phyloP scores from a whole-genome alignment of 2,329 filamentous ascomycete genomes.

The Coleophoma crateriformis region DNA sequence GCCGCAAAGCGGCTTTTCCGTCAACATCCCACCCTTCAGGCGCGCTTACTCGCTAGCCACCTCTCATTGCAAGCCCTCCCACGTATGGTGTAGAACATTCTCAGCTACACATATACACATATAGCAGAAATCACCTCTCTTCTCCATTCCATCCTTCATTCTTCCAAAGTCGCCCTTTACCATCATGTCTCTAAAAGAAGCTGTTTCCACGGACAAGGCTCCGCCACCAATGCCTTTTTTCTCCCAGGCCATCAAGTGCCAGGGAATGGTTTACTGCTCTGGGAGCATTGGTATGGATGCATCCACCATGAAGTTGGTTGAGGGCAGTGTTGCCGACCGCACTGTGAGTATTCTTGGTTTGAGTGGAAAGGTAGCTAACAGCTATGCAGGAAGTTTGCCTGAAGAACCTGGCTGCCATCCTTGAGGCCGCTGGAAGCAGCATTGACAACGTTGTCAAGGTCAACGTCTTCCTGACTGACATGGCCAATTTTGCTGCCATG shows the following conservation, averaged over 20 bases:
- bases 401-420: conserved; percentile 51
- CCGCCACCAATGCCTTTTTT: conserved; percentile 49
- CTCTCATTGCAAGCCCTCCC: no score
- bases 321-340: conserved; percentile 49
- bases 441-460: conserved; percentile 60
- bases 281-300: conserved; percentile 56
- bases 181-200: conserved; percentile 20
- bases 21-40: no score
- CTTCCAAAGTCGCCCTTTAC: background rate
- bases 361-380: background rate
- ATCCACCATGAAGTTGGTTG: conserved; percentile 44
- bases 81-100: no score
- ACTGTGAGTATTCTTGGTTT: conserved; percentile 33
- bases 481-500: conserved; percentile 57
- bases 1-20: no score
- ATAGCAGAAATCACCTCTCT: no score
- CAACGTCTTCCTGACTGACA: conserved; percentile 60
- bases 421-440: conserved; percentile 53
- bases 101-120: no score
- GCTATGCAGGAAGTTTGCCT: conserved; percentile 43
- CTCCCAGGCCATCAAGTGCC: conserved; percentile 55
- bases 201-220: conserved; percentile 26
- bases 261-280: conserved; percentile 67
- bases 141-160: background rate
- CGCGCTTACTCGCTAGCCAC: no score